phyloP scores from a whole-genome alignment of 139 green algal genomes.

The Medakamo hakoo region DNA sequence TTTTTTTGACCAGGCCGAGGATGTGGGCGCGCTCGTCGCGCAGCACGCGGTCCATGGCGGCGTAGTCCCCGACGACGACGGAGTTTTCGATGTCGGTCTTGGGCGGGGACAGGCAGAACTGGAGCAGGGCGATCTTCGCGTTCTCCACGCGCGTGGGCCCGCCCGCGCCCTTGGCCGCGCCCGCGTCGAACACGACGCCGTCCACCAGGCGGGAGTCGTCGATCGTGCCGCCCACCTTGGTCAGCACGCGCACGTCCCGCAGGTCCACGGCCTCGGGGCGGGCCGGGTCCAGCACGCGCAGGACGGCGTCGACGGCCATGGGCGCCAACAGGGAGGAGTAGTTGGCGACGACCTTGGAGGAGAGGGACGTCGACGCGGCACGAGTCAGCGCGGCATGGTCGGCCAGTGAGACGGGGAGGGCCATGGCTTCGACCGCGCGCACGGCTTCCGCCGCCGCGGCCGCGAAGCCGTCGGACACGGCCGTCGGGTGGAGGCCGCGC shows the following conservation, averaged over 20 bases:
- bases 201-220: slow-evolving; percentile 90
- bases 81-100: slow-evolving; percentile 99
- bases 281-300: slow-evolving; percentile 67
- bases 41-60: slow-evolving; percentile 35
- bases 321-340: slow-evolving; percentile 83
- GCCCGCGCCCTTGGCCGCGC: slow-evolving; percentile 67
- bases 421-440: slow-evolving; percentile 33
- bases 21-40: slow-evolving; percentile 98
- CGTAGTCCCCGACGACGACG: slow-evolving; percentile 57
- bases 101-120: slow-evolving; percentile 88
- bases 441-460: slow-evolving; percentile 56
- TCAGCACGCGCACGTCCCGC: slow-evolving; percentile 81
- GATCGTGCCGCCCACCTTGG: slow-evolving; percentile 88
- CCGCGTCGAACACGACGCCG: slow-evolving; percentile 92
- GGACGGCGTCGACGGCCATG: slow-evolving; percentile 91
- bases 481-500: slow-evolving; percentile 80
- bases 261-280: slow-evolving; percentile 76
- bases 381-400: slow-evolving; percentile 77
- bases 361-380: slow-evolving; percentile 84
- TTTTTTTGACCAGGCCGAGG: slow-evolving; percentile 94
- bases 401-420: slow-evolving; percentile 75
- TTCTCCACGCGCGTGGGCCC: slow-evolving; percentile 84
- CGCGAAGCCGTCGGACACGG: slow-evolving; percentile 87
- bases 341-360: slow-evolving; percentile 90
- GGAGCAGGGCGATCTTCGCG: slow-evolving; percentile 89